Percentiles rank a stretch among this genome's conserved stretches.
These are phyloP conservation scores for Narthecium ossifragum DNA, from an alignment of 106 monocot genomes.

Conservation along the genomic window DNA sequence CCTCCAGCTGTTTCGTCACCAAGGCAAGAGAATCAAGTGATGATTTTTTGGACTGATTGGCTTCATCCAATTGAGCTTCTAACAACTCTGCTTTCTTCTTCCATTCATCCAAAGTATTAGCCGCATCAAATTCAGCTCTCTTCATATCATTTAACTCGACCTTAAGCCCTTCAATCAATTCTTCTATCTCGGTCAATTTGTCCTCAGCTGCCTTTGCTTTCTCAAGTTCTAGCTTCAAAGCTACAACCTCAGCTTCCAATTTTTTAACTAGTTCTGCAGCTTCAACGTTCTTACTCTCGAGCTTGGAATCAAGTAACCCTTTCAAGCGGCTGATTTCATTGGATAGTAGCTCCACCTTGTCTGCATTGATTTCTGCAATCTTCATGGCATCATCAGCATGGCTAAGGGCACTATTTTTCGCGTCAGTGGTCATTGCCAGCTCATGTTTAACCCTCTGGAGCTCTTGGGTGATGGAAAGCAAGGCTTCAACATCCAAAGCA, in stretches of 20 bases:
- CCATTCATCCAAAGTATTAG: conserved; percentile 33
- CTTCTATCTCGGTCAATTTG: conserved; percentile 35
- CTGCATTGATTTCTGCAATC: conserved; percentile 54
- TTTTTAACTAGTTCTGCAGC: conserved; percentile 23
- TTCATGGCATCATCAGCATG: conserved; percentile 52
- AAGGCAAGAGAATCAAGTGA: conserved; percentile 28
- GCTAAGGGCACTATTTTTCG: conserved; percentile 47
- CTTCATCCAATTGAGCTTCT: conserved; percentile 35
- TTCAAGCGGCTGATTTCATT: conserved; percentile 42
- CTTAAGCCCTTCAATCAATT: conserved; percentile 34
- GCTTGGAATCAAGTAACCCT: conserved; percentile 38
- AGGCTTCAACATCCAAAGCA: conserved; percentile 30
- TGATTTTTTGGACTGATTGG: conserved; percentile 26
- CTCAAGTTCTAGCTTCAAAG: conserved; percentile 48
- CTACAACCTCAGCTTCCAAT: conserved; percentile 31
- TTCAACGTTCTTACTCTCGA: conserved; percentile 27
- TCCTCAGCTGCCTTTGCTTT: conserved; percentile 32
- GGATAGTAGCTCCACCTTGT: conserved; percentile 35
- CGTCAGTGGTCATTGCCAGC: conserved; percentile 35
- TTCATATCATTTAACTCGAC: conserved; percentile 40
- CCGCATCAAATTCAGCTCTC: conserved; percentile 31
- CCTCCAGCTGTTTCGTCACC: conserved; percentile 31
- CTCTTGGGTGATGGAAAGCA: conserved; percentile 37
- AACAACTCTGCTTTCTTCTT: conserved; percentile 43
- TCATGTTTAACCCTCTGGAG: conserved; percentile 50